phyloP scores from a whole-genome alignment of 768 basidiomycete species.

The Phlebiopsis gigantea region DNA sequence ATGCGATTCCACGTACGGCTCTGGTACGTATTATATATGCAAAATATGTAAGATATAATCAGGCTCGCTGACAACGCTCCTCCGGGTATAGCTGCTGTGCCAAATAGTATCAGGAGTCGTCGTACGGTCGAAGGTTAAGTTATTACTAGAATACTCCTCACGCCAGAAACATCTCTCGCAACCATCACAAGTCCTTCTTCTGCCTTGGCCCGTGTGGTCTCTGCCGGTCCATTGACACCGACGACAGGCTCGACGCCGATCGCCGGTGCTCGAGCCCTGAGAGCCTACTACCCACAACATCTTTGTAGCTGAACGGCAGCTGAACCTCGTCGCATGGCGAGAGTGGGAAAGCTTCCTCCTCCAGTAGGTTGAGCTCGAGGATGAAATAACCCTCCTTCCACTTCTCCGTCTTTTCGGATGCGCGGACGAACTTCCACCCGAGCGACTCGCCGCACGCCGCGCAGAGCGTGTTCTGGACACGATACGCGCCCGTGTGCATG shows the following conservation, averaged over 20 bases:
- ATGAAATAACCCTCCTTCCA: constrained; percentile 61
- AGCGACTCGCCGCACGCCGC: constrained; percentile 44
- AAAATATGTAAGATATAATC: too few species aligned
- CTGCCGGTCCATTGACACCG: neutral
- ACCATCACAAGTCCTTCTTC: neutral
- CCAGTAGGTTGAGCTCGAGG: constrained; percentile 52
- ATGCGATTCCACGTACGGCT: too few species aligned
- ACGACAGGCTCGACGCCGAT: constrained; percentile 1
- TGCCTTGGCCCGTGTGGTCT: constrained; percentile 2
- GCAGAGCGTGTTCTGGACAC: constrained; percentile 53
- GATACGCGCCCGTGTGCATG: constrained; percentile 61
- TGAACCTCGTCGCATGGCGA: constrained; percentile 8
- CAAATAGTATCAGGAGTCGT: too few species aligned
- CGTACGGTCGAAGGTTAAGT: too few species aligned
- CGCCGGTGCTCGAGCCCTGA: constrained; percentile 4
- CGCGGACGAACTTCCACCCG: constrained; percentile 61
- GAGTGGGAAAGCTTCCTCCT: constrained; percentile 8
- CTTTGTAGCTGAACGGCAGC: neutral
- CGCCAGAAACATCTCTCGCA: neutral
- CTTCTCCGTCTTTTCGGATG: constrained; percentile 48
- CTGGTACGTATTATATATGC: too few species aligned
- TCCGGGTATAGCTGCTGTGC: too few species aligned
- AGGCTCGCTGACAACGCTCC: too few species aligned
- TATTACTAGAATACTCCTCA: neutral
- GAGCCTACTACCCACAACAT: neutral